Conservation (phyloP, 2,329 filamentous ascomycete species). For the Fusarium fracticaudum region DNA sequence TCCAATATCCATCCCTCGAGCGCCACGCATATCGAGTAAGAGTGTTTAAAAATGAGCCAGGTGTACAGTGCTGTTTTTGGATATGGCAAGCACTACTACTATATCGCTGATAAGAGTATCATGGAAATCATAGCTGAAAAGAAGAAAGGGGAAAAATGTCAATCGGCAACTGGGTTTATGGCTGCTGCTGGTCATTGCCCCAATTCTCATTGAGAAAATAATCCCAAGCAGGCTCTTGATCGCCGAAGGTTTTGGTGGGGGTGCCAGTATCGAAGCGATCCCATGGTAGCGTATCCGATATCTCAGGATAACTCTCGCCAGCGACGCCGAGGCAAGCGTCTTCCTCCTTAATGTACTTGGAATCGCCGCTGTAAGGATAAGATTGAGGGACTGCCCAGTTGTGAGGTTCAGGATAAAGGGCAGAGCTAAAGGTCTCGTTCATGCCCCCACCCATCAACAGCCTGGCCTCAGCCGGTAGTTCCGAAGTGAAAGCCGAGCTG, state of each 20-base stretch:
- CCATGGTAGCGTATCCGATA: conserved; percentile 17
- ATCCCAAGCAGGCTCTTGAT: conserved; percentile 46
- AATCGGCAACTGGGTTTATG: background rate
- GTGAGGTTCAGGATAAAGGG: conserved; percentile 17
- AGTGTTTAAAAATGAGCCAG: background rate
- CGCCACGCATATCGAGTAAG: background rate
- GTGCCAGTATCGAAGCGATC: background rate
- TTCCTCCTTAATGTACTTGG: conserved; percentile 26
- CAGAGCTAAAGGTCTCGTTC: conserved; percentile 10
- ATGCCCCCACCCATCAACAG: conserved; percentile 47
- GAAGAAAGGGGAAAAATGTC: background rate
- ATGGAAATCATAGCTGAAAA: conserved; percentile 24
- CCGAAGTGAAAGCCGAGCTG: conserved; percentile 53
- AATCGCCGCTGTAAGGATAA: conserved; percentile 8
- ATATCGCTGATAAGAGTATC: conserved; percentile 15
- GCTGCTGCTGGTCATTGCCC: conserved; percentile 30
- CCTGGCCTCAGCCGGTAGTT: conserved; percentile 55
- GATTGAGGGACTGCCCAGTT: conserved; percentile 3
- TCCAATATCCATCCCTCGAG: background rate
- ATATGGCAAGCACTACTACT: background rate
- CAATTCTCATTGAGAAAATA: conserved; percentile 46
- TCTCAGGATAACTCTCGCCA: conserved; percentile 21
- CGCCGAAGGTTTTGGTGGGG: conserved; percentile 23
- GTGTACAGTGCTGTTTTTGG: background rate
- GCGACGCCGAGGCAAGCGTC: background rate